These are phyloP conservation scores for Chenopodium berlandieri DNA, from an alignment of 148 eudicot genomes.

Conservation along the genomic window DNA sequence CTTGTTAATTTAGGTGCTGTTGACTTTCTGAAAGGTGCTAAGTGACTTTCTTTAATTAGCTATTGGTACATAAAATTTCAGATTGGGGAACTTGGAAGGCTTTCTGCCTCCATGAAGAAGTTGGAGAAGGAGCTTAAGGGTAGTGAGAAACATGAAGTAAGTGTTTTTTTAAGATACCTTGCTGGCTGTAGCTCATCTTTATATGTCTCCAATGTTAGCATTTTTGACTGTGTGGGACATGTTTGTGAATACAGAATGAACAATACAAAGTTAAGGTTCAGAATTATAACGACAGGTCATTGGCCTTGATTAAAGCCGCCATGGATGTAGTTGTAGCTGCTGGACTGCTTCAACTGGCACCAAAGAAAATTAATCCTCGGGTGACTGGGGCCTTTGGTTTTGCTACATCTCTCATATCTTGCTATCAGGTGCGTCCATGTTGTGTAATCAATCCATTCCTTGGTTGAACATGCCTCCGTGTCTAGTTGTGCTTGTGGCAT, in stretches of 20 bases:
- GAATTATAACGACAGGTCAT: constrained; percentile 75
- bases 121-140: constrained; percentile 80
- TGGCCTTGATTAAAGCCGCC: constrained; percentile 73
- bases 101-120: constrained; percentile 79
- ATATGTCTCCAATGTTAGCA: background rate
- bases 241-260: constrained; percentile 57
- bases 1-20: background rate
- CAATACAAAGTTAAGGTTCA: constrained; percentile 60
- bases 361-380: constrained; percentile 92
- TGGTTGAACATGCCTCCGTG: background rate
- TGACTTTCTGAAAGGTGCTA: background rate
- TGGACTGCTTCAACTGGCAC: constrained; percentile 90
- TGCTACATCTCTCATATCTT: constrained; percentile 79
- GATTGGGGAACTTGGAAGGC: constrained; percentile 87
- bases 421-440: constrained; percentile 70
- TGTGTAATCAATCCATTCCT: background rate
- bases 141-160: constrained; percentile 64
- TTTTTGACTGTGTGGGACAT: constrained; percentile 5
- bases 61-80: constrained; percentile 21
- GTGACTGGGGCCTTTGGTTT: constrained; percentile 95
- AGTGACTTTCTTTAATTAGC: background rate
- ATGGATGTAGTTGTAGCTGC: constrained; percentile 88
- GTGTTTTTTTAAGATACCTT: constrained; percentile 1
- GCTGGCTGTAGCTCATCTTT: background rate
- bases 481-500: background rate